These are phyloP conservation scores for Aureobasidium sp. DNA, from an alignment of 2,329 filamentous ascomycete species.

Conservation along the genomic window DNA sequence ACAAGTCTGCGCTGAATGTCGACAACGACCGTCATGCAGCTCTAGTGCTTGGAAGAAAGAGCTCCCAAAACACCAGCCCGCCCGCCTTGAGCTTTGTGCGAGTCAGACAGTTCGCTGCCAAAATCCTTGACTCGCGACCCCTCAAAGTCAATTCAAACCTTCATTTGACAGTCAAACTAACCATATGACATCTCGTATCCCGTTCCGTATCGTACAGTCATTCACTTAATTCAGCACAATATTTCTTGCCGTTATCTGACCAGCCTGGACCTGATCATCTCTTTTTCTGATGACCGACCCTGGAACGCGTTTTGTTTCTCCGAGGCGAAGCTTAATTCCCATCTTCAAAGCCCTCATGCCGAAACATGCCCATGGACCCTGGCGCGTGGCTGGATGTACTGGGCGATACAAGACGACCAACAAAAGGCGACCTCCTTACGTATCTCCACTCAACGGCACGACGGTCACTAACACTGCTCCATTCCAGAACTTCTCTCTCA, in stretches of 20 bases:
- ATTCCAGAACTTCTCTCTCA: background rate
- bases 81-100: conserved; percentile 15
- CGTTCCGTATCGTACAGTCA: background rate
- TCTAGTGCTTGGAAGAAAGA: background rate
- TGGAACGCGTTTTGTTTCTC: background rate
- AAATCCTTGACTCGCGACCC: background rate
- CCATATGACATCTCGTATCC: background rate
- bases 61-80: background rate
- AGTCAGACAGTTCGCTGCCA: background rate
- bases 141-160: background rate
- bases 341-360: background rate
- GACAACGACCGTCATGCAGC: conserved; percentile 12
- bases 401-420: background rate
- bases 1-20: background rate
- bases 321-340: background rate
- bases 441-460: conserved; percentile 2
- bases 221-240: background rate
- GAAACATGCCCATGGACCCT: background rate
- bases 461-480: background rate
- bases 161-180: background rate
- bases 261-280: background rate
- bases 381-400: conserved; percentile 3
- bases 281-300: background rate
- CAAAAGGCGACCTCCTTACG: background rate
- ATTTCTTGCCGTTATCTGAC: background rate